Evolutionary conservation across 1,139 yeast species (phyloP).

Genomic region (Sugiyamaella grinbergsii): DNA sequence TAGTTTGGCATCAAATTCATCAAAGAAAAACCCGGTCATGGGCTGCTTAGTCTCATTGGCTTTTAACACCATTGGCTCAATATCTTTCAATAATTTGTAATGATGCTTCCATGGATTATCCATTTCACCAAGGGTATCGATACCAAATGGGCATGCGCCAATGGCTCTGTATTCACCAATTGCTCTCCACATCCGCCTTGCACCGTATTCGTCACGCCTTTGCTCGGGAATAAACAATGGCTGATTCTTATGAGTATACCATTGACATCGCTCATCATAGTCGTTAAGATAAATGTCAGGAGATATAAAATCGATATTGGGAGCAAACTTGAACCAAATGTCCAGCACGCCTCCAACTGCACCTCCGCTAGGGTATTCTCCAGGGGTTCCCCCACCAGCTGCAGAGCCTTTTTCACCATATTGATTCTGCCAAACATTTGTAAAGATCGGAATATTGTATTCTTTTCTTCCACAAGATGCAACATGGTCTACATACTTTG

Average conservation of each 20-base stretch:
- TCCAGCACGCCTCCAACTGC: conserved; percentile 22
- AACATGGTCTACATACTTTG: conserved; percentile 21
- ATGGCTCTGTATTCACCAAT: conserved; percentile 23
- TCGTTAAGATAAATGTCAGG: conserved; percentile 23
- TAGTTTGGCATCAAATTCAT: background rate
- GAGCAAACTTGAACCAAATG: conserved; percentile 22
- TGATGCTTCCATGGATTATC: conserved; percentile 21
- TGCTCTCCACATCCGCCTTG: conserved; percentile 23
- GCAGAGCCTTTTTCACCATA: conserved; percentile 13
- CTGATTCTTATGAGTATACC: conserved; percentile 21
- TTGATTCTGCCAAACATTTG: conserved; percentile 25
- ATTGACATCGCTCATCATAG: conserved; percentile 21
- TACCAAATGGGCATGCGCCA: conserved; percentile 25
- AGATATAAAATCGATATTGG: conserved; percentile 21
- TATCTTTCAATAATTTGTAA: conserved; percentile 13
- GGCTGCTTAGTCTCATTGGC: conserved; percentile 11
- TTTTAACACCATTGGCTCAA: conserved; percentile 9
- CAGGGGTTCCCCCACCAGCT: conserved; percentile 24
- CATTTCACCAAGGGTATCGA: conserved; percentile 20
- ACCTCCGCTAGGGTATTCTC: conserved; percentile 25
- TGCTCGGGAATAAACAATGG: conserved; percentile 26
- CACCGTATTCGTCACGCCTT: conserved; percentile 25
- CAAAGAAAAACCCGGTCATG: conserved; percentile 21
- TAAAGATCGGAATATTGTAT: conserved; percentile 22
- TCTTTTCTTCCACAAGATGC: conserved; percentile 18